Base-by-base conservation (phyloP, 83 land plant genomes). In the Larix sibirica region DNA sequence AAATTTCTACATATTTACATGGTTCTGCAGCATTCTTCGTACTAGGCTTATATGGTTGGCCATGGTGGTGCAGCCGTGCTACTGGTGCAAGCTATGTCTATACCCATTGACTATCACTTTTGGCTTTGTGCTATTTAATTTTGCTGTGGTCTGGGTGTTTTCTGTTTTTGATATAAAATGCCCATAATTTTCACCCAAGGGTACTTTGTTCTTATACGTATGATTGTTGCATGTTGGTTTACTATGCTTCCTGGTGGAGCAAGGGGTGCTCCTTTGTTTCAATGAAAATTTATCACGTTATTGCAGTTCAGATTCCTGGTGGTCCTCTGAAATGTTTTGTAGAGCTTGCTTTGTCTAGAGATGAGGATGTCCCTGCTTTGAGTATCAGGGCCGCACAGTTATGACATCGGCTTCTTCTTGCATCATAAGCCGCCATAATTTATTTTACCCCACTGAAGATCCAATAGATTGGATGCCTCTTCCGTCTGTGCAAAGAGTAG, bases 201-300 rank as follows among this genome's bases (percentile, higher is more conserved):
- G 21, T 96, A 94, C 68, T 79, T 96, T 82, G 92, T 97, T 18
- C 62, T 91, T 9, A 92, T 96, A 82, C 97, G 96, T 13, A 84
- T 91, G 87, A 81, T 97, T 64, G 97, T 93, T 58, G 99, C 99
- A 20, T 97, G 89, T 82, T 97, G 99, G 99, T 97, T 97, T 70
- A 96, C 99, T 10, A 75, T 88, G 75, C 84, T 96, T 33, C 99
- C 98, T 4, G 97, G 78, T 97, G 99, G 98, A 97, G 97, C 42
- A 96, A 98, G 36, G 99, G 98, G 89, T 87, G 74, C 89, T 97
- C 3, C 82, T 97, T 80, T 50, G 86, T 96, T 80, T 95, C 99
- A 26, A 90, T 97, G 91, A 88, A 98, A 16, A 78, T 92, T 66
- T 97, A 96, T 84, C 97, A 97, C 82, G 82, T 94, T 17, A 93